These are phyloP conservation scores for Fusarium heterosporum DNA, from an alignment of 2,329 filamentous ascomycete species.

Conservation along the genomic window DNA sequence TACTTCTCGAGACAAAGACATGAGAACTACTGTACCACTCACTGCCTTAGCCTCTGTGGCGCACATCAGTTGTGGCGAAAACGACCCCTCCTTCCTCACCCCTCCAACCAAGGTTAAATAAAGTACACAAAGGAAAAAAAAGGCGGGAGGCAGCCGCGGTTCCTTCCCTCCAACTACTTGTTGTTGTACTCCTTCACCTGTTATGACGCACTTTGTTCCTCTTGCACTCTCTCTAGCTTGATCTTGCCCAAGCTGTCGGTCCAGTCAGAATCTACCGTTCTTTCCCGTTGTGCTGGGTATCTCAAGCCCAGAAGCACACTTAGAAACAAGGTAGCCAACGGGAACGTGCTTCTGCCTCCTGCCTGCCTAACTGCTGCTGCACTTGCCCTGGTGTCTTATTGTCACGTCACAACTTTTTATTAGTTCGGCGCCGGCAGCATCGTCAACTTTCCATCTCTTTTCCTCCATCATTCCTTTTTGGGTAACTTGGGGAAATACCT, in stretches of 20 bases:
- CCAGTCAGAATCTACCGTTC: constrained; percentile 9
- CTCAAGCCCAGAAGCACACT: constrained; percentile 3
- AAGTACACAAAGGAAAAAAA: constrained; percentile 43
- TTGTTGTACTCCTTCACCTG: constrained; percentile 25
- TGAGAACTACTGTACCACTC: neutral
- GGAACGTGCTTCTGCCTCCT: constrained; percentile 6
- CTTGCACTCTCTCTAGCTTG: constrained; percentile 21
- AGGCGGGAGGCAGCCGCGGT: constrained; percentile 26
- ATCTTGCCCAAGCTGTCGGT: constrained; percentile 16
- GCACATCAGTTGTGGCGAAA: constrained; percentile 39
- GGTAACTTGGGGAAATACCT: constrained; percentile 4
- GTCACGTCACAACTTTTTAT: constrained; percentile 36
- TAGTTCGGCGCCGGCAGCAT: constrained; percentile 33
- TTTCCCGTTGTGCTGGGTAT: constrained; percentile 1
- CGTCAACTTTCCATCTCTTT: constrained; percentile 23
- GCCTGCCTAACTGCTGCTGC: constrained; percentile 26
- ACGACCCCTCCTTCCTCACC: constrained; percentile 43
- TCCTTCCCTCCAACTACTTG: constrained; percentile 12
- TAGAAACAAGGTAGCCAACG: constrained; percentile 20
- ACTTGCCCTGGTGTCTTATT: constrained; percentile 33
- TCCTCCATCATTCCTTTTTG: constrained; percentile 4
- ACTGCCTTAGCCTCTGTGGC: constrained; percentile 20
- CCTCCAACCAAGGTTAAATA: constrained; percentile 41
- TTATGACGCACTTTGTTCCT: constrained; percentile 46
- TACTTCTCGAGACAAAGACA: no score